Conservation (phyloP, 1,284 basidiomycete species). For the Marasmius sp. region DNA sequence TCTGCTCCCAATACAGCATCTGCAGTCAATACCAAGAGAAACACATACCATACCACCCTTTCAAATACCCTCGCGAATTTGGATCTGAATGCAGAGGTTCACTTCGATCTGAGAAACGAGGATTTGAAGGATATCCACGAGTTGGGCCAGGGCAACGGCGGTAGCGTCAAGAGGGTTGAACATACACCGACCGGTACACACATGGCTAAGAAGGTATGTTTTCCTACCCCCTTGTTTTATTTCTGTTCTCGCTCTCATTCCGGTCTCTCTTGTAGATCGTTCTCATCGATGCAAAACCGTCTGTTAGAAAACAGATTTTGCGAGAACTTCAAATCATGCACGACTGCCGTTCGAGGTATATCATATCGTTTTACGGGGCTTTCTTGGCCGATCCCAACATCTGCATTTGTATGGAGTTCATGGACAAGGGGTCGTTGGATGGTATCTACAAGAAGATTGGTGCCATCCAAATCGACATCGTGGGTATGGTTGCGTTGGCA, state of each 20-base stretch:
- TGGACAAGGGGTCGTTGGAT: constrained; percentile 92
- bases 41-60: constrained; percentile 70
- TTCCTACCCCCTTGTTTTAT: neutral
- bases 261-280: constrained; percentile 68
- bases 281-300: constrained; percentile 95
- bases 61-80: constrained; percentile 75
- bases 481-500: constrained; percentile 86
- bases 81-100: constrained; percentile 73
- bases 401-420: constrained; percentile 98
- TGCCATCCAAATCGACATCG: constrained; percentile 85
- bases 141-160: constrained; percentile 96
- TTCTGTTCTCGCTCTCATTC: neutral
- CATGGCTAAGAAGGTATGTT: constrained; percentile 92
- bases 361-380: constrained; percentile 96
- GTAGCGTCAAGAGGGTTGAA: constrained; percentile 94
- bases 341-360: constrained; percentile 91
- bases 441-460: constrained; percentile 94
- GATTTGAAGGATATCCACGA: constrained; percentile 86
- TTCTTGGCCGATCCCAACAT: constrained; percentile 96
- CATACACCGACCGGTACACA: constrained; percentile 86
- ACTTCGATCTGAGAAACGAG: constrained; percentile 75
- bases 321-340: constrained; percentile 99
- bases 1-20: constrained; percentile 39
- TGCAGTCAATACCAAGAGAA: constrained; percentile 44
- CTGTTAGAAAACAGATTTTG: constrained; percentile 97